These are phyloP conservation scores for Candida corydali DNA, from an alignment of 805 yeast species.

Conservation along the genomic window DNA sequence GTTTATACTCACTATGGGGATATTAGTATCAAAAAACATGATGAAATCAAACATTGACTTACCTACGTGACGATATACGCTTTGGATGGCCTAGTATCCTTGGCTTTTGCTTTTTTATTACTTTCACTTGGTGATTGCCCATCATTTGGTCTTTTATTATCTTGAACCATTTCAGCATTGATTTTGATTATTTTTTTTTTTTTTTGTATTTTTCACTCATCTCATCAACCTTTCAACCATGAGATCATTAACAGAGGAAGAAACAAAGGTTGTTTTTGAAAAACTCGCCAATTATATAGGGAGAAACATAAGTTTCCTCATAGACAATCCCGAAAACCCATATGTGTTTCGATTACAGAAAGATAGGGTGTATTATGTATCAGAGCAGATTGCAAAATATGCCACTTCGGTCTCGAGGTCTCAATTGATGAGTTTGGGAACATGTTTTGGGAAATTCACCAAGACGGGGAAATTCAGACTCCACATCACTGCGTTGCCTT, in stretches of 20 bases:
- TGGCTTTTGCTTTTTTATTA: conserved; percentile 20
- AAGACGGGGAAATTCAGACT: conserved; percentile 95
- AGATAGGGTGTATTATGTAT: conserved; percentile 92
- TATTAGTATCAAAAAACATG: too few relatives aligned
- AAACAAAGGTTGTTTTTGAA: conserved; percentile 92
- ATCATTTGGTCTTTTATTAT: conserved; percentile 25
- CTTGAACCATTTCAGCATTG: conserved; percentile 33
- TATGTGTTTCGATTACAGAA: conserved; percentile 95
- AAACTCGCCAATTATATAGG: conserved; percentile 96
- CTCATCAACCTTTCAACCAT: too few relatives aligned
- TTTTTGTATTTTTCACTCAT: not conserved
- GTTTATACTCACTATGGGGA: conserved; percentile 26
- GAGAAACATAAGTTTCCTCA: conserved; percentile 83
- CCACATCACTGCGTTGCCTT: conserved; percentile 86
- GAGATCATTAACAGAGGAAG: conserved; percentile 97
- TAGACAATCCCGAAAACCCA: conserved; percentile 81
- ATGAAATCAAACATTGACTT: too few relatives aligned
- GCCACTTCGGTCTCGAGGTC: conserved; percentile 91
- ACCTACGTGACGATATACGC: conserved; percentile 52
- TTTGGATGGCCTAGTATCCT: conserved; percentile 11
- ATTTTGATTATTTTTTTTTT: conserved; percentile 1
- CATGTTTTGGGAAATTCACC: conserved; percentile 94
- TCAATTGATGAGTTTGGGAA: conserved; percentile 87
- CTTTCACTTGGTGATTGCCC: conserved; percentile 21
- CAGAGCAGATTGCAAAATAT: conserved; percentile 73